Evolutionary conservation across 305 asterid genomes (phyloP), one percentile per base, ranked within the genome.

Genomic region (Ajuga reptans): DNA sequence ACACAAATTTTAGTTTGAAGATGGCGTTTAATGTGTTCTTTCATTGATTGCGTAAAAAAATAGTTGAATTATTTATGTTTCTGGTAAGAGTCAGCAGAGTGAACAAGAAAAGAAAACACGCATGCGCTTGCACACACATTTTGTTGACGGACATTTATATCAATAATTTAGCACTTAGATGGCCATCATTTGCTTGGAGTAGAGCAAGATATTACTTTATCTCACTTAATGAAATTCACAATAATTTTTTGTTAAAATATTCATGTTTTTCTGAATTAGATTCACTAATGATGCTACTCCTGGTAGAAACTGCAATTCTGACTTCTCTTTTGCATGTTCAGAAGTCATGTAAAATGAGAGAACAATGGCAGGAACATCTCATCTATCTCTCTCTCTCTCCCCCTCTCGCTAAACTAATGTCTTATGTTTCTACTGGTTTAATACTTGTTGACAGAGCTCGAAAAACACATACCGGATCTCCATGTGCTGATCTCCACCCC

Each of bases 401-500:
- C n/a, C n/a, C n/a, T n/a, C n/a, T n/a, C n/a, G n/a, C n/a, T n/a
- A n/a, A n/a, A n/a, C n/a, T n/a, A 63, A 68, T 63, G 27, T 16
- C 12, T 59, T 17, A 66, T 5, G 11, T 18, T 5, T 56, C n/a
- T 61, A 34, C 11, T 61, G 39, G 29, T 66, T 50, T 42, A 50
- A 54, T 73, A 21, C 42, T 57, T 3, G 55, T 74, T 53, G 69
- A 79, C 91, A 93, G 98, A 88, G 82, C 98, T 93, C 16, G 98
- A 93, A 81, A 90, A 88, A 60, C 98, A 88, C 78, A 83, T 92
- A 34, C 89, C 94, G 4, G 98, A 93, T 72, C 90, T 90, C 71
- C 92, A 93, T 18, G 98, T 93, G 74, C 73, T 93, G 81, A 93
- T 93, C 57, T 80, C 92, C 0, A 93, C 97, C 64, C 98, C 98